phyloP scores from a whole-genome alignment of 768 basidiomycete genomes.

The Russula compacta region DNA sequence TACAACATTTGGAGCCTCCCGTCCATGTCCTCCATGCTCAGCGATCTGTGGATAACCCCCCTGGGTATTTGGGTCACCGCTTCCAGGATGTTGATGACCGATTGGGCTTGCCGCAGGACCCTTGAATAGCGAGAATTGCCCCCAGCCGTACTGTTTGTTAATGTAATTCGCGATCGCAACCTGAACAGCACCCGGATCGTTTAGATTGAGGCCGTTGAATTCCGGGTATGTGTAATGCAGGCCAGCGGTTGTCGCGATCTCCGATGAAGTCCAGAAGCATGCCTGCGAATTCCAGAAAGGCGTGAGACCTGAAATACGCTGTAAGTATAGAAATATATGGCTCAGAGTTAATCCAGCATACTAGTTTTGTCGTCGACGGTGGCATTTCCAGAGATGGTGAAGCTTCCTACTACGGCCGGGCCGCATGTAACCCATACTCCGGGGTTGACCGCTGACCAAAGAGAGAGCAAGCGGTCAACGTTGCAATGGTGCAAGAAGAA shows the following conservation, averaged over 20 bases:
- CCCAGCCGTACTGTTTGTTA: slow-evolving; percentile 30
- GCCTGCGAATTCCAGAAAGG: slow-evolving; percentile 37
- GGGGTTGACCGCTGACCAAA: slow-evolving; percentile 42
- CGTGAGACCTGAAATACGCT: slow-evolving; percentile 29
- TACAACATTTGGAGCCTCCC: background rate
- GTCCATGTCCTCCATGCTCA: background rate
- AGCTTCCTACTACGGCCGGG: slow-evolving; percentile 13
- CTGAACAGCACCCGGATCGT: slow-evolving; percentile 24
- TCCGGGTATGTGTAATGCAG: slow-evolving; percentile 45
- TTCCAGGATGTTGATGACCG: background rate
- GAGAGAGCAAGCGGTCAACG: slow-evolving; percentile 42
- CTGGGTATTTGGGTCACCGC: background rate
- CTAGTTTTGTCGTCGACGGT: slow-evolving; percentile 4
- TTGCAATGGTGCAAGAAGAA: slow-evolving; percentile 48
- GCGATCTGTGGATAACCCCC: no score
- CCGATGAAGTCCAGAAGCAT: slow-evolving; percentile 34
- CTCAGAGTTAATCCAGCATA: background rate
- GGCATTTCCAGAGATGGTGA: slow-evolving; percentile 4
- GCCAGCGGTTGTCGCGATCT: slow-evolving; percentile 24
- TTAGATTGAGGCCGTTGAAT: slow-evolving; percentile 33
- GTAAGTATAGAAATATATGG: background rate
- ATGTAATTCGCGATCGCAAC: slow-evolving; percentile 30
- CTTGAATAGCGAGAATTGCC: background rate
- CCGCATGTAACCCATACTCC: slow-evolving; percentile 31
- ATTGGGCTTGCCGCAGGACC: slow-evolving; percentile 14